Evolutionary conservation across 2,329 filamentous ascomycete species (phyloP).

Genomic region (Colletotrichum navitas): DNA sequence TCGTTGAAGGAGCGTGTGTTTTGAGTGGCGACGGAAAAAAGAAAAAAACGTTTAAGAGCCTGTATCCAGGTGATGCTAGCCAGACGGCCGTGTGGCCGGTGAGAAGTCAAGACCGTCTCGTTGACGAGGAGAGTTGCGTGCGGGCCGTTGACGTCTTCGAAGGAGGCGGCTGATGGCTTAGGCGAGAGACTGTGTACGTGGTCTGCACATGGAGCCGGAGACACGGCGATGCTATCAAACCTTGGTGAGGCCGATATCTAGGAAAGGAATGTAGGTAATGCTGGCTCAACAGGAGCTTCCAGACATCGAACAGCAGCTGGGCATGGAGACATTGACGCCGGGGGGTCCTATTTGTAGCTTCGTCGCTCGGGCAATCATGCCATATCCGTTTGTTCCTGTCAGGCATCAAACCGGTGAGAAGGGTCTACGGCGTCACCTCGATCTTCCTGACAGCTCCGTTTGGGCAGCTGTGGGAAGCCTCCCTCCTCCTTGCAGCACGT

Average conservation of each 20-base stretch:
- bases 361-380: conserved; percentile 8
- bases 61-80: background rate
- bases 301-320: background rate
- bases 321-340: no score
- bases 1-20: background rate
- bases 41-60: background rate
- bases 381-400: background rate
- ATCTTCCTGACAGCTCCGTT: conserved; percentile 24
- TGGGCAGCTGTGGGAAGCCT: conserved; percentile 28
- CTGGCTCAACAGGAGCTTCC: background rate
- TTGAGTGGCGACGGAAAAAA: background rate
- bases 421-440: conserved; percentile 27
- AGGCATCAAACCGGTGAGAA: conserved; percentile 26
- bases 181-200: background rate
- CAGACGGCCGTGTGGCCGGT: background rate
- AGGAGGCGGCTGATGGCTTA: background rate
- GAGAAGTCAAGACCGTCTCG: background rate
- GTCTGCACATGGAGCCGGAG: background rate
- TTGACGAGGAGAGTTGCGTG: background rate
- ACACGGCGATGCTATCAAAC: background rate
- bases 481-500: conserved; percentile 1
- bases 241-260: background rate
- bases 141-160: background rate
- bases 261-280: conserved; percentile 3
- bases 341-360: conserved; percentile 27